Evolutionary conservation across 2,329 filamentous ascomycete species (phyloP).

Genomic region (Westerdykella ornata): DNA sequence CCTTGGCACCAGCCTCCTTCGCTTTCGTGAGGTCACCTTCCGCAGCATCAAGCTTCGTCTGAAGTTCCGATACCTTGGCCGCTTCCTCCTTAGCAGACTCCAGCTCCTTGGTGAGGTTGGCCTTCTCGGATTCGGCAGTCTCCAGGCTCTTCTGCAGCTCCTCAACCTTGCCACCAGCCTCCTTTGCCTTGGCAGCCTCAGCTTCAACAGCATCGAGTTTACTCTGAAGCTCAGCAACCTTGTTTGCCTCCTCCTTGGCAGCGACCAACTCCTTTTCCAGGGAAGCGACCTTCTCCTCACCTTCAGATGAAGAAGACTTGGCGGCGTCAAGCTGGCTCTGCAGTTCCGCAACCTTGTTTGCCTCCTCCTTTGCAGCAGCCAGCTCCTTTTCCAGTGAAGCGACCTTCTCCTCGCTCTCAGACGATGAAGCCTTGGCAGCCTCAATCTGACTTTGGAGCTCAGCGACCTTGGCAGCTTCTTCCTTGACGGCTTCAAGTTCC

Average conservation of each 20-base stretch:
- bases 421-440: not conserved
- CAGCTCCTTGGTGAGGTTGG: not conserved
- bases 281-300: constrained; percentile 2
- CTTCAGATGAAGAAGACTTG: constrained; percentile 11
- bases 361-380: constrained; percentile 8
- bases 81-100: not conserved
- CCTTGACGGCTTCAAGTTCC: constrained; percentile 15
- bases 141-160: constrained; percentile 3
- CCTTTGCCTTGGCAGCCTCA: constrained; percentile 3
- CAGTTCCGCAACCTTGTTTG: constrained; percentile 6
- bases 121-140: not conserved
- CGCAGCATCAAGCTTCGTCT: not conserved
- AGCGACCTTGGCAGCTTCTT: constrained; percentile 13
- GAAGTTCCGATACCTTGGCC: constrained; percentile 1
- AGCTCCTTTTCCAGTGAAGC: constrained; percentile 6
- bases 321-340: constrained; percentile 3
- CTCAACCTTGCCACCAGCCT: constrained; percentile 5
- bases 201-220: constrained; percentile 6
- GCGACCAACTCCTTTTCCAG: constrained; percentile 7
- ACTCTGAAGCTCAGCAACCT: constrained; percentile 1
- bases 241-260: not conserved
- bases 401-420: constrained; percentile 5
- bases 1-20: constrained; percentile 4
- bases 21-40: not conserved
- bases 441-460: constrained; percentile 21